A percentile compares a stretch with the other conserved stretches of the same genome.
phyloP scores from a whole-genome alignment of 768 basidiomycete genomes.

The Mycena floridula region DNA sequence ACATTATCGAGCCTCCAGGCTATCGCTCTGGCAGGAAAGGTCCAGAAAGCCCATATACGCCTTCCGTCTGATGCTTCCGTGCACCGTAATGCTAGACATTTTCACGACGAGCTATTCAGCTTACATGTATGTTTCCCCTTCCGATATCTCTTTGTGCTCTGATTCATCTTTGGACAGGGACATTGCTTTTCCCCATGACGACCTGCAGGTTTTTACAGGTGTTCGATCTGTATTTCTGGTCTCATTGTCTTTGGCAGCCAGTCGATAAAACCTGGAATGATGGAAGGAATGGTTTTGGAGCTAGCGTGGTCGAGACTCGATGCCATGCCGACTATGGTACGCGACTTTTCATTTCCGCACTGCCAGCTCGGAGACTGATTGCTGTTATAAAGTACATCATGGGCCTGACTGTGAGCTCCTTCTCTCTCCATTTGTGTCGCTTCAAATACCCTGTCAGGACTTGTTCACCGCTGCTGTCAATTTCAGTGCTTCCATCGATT shows the following conservation, averaged over 20 bases:
- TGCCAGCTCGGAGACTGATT: too few relatives aligned
- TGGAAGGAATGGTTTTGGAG: conserved; percentile 9
- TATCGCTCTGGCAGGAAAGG: conserved; percentile 7
- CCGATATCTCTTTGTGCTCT: background rate
- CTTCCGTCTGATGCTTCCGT: conserved; percentile 29
- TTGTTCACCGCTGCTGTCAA: conserved; percentile 38
- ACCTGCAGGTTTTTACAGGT: too few relatives aligned
- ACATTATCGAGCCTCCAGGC: too few relatives aligned
- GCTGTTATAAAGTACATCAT: background rate
- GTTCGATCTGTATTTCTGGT: too few relatives aligned
- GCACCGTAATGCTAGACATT: conserved; percentile 29
- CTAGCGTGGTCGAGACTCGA: conserved; percentile 29
- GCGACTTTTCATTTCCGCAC: conserved; percentile 1
- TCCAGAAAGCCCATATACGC: conserved; percentile 30
- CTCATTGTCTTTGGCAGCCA: too few relatives aligned
- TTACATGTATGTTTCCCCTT: conserved; percentile 29
- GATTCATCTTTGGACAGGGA: conserved; percentile 27
- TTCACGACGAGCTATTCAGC: conserved; percentile 37
- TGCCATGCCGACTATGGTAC: conserved; percentile 39
- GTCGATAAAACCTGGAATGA: conserved; percentile 7
- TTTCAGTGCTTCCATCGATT: conserved; percentile 33
- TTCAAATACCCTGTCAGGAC: conserved; percentile 18
- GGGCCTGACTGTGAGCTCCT: background rate
- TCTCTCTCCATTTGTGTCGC: background rate
- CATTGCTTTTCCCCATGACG: conserved; percentile 46